Evolutionary conservation across 2,329 filamentous ascomycete species (phyloP).

Genomic region (Knufia petricola): DNA sequence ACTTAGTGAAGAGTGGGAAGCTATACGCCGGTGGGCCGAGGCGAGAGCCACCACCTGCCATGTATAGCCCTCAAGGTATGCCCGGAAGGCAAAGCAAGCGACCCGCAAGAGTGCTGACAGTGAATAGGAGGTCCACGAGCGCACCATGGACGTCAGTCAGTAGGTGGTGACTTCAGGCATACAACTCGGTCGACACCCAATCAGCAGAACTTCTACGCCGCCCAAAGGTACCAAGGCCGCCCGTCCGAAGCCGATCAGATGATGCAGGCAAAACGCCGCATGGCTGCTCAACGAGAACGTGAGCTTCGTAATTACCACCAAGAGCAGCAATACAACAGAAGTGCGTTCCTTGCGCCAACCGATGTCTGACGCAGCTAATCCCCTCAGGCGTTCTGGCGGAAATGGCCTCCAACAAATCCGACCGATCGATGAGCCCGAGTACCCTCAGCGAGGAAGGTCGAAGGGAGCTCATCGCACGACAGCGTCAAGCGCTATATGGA

Average conservation of each 20-base stretch:
- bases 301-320: conserved; percentile 99
- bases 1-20: conserved; percentile 93
- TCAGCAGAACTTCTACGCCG: conserved; percentile 87
- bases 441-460: conserved; percentile 92
- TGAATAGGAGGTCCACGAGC: conserved; percentile 57
- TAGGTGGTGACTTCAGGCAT: conserved; percentile 75
- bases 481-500: conserved; percentile 88
- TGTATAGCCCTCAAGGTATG: conserved; percentile 12
- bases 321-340: conserved; percentile 99
- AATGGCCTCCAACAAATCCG: conserved; percentile 66
- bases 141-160: conserved; percentile 62
- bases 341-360: conserved; percentile 41
- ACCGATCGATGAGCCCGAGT: conserved; percentile 74
- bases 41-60: conserved; percentile 56
- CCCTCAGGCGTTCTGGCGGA: conserved; percentile 53
- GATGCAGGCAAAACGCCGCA: conserved; percentile 97
- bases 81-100: neutral
- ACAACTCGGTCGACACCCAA: conserved; percentile 60
- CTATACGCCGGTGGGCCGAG: conserved; percentile 58
- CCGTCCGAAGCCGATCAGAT: conserved; percentile 94
- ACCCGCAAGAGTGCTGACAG: conserved; percentile 11
- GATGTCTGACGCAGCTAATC: conserved; percentile 27
- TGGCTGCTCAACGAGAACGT: conserved; percentile 97
- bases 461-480: conserved; percentile 88
- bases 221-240: conserved; percentile 80